Percentiles rank a stretch among this genome's conserved stretches.
These are phyloP conservation scores for Aplosporella prunicola DNA, from an alignment of 2,329 filamentous ascomycete species.

Conservation along the genomic window DNA sequence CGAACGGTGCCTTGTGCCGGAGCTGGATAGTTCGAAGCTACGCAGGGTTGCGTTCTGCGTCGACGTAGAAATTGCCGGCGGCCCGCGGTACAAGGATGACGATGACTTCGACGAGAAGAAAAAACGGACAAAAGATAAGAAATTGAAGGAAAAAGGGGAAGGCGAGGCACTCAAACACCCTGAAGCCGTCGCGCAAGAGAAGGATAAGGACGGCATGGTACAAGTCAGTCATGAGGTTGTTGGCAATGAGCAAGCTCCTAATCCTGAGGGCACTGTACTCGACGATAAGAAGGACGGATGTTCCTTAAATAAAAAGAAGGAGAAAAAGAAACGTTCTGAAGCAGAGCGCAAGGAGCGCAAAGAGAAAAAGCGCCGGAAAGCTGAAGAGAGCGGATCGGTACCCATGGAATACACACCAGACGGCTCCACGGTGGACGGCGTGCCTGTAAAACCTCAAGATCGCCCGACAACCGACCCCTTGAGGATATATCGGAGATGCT, in stretches of 20 bases:
- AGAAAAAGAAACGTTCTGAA: conserved; percentile 93
- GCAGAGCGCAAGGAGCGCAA: conserved; percentile 87
- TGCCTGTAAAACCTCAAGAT: conserved; percentile 46
- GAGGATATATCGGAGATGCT: conserved; percentile 87
- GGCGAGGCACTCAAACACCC: conserved; percentile 64
- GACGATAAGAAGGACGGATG: conserved; percentile 22
- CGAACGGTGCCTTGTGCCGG: conserved; percentile 67
- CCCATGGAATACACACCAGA: conserved; percentile 75
- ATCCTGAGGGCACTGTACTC: conserved; percentile 28
- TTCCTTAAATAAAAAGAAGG: conserved; percentile 66
- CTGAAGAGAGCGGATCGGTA: conserved; percentile 77
- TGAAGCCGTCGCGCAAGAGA: conserved; percentile 44
- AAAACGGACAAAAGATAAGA: conserved; percentile 47
- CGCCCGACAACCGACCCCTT: conserved; percentile 82
- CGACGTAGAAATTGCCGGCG: conserved; percentile 90
- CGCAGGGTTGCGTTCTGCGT: conserved; percentile 90
- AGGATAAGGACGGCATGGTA: conserved; percentile 41
- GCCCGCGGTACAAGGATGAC: conserved; percentile 63
- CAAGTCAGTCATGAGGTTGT: conserved; percentile 29
- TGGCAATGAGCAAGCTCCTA: conserved; percentile 31
- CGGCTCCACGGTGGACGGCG: conserved; percentile 14
- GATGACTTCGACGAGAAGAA: conserved; percentile 38
- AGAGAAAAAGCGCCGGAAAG: conserved; percentile 74
- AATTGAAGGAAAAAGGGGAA: conserved; percentile 58
- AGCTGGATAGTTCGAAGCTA: conserved; percentile 71